Evolutionary conservation across 2,329 filamentous ascomycete genomes (phyloP).

Genomic region (Colletotrichum karsti): DNA sequence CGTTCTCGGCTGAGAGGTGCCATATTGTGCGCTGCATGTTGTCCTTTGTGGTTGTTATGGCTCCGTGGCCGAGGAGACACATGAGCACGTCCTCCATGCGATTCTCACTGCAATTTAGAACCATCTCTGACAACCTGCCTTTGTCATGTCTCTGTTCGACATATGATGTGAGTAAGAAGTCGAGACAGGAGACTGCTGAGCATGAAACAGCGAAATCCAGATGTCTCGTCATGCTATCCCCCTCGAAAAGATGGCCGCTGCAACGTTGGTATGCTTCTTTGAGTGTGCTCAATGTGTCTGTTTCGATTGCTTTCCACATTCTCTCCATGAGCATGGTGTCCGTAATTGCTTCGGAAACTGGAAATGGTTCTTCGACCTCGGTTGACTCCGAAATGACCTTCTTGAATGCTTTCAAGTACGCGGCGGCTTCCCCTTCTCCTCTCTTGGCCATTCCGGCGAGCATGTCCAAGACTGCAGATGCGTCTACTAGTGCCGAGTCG

Average conservation of each 20-base stretch:
- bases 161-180: no score
- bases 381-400: not conserved
- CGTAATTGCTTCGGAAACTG: not conserved
- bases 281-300: not conserved
- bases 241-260: no score
- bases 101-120: no score
- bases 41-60: not conserved
- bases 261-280: no score
- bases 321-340: not conserved
- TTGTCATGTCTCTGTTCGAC: no score
- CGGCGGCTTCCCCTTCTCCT: not conserved
- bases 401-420: conserved; percentile 12
- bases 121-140: no score
- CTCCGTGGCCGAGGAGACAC: not conserved
- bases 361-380: not conserved
- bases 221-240: no score
- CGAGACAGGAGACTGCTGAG: no score
- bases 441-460: not conserved
- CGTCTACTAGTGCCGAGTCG: not conserved
- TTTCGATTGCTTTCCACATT: not conserved
- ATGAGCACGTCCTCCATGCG: not conserved
- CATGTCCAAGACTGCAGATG: not conserved
- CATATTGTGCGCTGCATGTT: not conserved
- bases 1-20: not conserved
- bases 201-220: not conserved